Base-by-base conservation (phyloP, 164 flowering plant genomes). In the Cinnamomum micranthum region DNA sequence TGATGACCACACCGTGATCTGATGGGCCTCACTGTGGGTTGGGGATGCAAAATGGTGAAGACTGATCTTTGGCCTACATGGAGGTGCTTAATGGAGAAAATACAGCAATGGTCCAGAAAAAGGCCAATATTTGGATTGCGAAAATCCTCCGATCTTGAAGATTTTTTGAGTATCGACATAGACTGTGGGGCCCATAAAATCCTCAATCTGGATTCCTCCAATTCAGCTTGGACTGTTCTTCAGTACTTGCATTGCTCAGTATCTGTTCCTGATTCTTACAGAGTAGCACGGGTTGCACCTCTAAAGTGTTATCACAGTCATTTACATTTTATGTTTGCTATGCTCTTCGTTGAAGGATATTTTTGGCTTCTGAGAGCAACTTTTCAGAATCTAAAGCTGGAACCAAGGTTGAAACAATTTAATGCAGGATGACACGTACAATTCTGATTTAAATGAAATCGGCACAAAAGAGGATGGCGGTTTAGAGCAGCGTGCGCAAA, bases 391-490 rank as follows among this genome's bases (percentile, higher is more conserved):
- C 70, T 27, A 47, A 69, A 68, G 23, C 51, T 69, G 62, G 69
- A 71, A 51, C 35, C 52, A 67, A 62, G 50, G 15, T 17, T 75
- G 66, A 65, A 55, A 47, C 22, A 64, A 71, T 72, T 23, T 67
- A 68, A 82, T 81, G 83, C 82, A 82, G 87, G 80, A 20, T 27
- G 50, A 70, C 35, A 55, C 55, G 0, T 67, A 15, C 41, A 59
- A 19, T 22, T 65, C 19, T 41, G 52, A 65, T 10, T 10, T 20
- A 33, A 2, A 64, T 15, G 33, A 51, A 1, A 33, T n/a, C 4
- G 20, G n/a, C 35, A 25, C 67, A 51, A 65, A 25, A 22, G 73
- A 74, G 22, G 6, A 25, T 27, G 75, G 47, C 24, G 73, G 23
- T 28, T 52, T 60, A 68, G 79, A 73, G 65, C 71, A 22, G 65